Percentiles rank a stretch among this genome's conserved stretches.
Evolutionary conservation across 2,329 filamentous ascomycete species (phyloP).

Genomic region (Neonectria hederae): DNA sequence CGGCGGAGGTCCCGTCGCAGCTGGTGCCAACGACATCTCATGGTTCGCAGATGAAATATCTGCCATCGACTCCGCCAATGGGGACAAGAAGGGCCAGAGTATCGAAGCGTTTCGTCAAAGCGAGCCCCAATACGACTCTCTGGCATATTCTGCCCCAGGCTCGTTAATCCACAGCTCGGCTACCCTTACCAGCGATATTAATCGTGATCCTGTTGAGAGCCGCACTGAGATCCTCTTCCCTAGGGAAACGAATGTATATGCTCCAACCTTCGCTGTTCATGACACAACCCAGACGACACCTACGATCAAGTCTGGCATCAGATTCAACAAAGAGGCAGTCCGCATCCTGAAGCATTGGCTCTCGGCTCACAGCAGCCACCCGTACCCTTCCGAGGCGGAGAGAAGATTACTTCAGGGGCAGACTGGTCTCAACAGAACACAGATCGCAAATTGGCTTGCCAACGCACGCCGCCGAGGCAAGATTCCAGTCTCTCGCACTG

Average conservation of each 20-base stretch:
- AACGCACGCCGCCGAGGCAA: conserved; percentile 84
- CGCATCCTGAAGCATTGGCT: conserved; percentile 83
- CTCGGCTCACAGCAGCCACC: conserved; percentile 75
- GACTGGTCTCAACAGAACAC: conserved; percentile 79
- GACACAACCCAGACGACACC: neutral
- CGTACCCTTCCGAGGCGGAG: conserved; percentile 84
- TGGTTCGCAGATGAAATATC: conserved; percentile 4
- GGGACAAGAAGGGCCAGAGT: neutral
- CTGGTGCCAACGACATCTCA: neutral
- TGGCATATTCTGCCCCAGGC: neutral
- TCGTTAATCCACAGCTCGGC: neutral
- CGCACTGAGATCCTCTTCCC: neutral
- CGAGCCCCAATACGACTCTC: neutral
- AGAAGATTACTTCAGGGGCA: conserved; percentile 77
- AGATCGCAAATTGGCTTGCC: conserved; percentile 90
- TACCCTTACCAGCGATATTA: neutral
- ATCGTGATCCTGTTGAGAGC: neutral
- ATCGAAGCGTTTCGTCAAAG: neutral
- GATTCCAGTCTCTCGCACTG: conserved; percentile 47
- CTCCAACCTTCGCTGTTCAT: neutral
- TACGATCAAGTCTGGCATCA: conserved; percentile 10
- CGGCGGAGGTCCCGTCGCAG: neutral
- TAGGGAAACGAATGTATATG: neutral
- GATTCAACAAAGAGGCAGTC: conserved; percentile 75
- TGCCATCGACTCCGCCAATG: neutral